Base-by-base conservation (phyloP, 495 filamentous ascomycete species). In the Hypoxylon lenormandii region DNA sequence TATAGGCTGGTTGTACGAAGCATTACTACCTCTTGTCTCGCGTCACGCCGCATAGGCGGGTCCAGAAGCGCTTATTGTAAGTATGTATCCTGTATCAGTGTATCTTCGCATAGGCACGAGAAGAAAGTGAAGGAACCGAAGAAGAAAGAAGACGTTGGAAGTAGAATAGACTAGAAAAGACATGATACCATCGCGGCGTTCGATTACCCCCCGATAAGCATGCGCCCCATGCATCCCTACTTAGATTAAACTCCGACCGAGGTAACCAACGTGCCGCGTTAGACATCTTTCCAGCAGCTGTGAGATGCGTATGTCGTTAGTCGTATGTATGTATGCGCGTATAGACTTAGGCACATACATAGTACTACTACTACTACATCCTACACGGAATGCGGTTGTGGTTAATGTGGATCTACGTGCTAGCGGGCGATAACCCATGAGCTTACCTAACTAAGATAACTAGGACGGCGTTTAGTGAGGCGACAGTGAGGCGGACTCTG, bases 21-120 rank as follows among this genome's bases (percentile, higher is more conserved):
- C 45, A 59, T 50, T 64, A 45, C 66, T 64, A 59, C 60, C 38
- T 64, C 59, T 60, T 21, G 48, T 64, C 26, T 70, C 55, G 28
- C 50, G 59, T 65, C 49, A 65, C 55, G 45, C 56, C 36, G 57
- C 58, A 59, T 63, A 16, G 48, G 56, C 51, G 50, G 52, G 37
- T 43, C 57, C 37, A 38, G 57, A 30, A 33, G 49, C 28, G 37
- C 55, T 38, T 60, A 28, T 54, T 51, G 43, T 46, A 22, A 54
- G 54, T 43, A 40, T n/a, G n/a, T n/a, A n/a, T n/a, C n/a, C n/a
- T n/a, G n/a, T n/a, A n/a, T n/a, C n/a, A n/a, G n/a, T n/a, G n/a
- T n/a, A n/a, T 28, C 37, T 18, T 60, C 36, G 60, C 42, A 23
- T 26, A 37, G 15, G 7, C 42, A 43, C 23, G 37, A 22, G 37